Evolutionary conservation across 192 early-diverging fungal species (phyloP).

Genomic region (Gonapodya sp.): DNA sequence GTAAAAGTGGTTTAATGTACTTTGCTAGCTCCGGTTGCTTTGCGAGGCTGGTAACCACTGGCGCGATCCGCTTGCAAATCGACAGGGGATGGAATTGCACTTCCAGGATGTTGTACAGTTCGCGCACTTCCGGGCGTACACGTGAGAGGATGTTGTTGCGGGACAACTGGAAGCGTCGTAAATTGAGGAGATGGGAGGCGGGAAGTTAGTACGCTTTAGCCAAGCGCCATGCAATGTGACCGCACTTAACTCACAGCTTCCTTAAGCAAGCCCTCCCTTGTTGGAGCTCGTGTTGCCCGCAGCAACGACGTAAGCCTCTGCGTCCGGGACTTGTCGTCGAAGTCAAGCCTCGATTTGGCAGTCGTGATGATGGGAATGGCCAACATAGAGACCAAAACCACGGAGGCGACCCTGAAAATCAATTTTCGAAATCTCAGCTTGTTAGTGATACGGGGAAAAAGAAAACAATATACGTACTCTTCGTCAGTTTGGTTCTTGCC

Average conservation of each 20-base stretch:
- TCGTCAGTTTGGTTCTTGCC: slow-evolving; percentile 74
- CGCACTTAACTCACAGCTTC: slow-evolving; percentile 45
- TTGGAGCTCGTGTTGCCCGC: slow-evolving; percentile 71
- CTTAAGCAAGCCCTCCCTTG: slow-evolving; percentile 80
- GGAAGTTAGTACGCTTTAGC: not conserved
- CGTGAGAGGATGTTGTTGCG: slow-evolving; percentile 68
- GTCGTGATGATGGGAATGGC: slow-evolving; percentile 93
- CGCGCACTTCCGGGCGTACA: slow-evolving; percentile 79
- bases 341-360: slow-evolving; percentile 58
- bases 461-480: slow-evolving; percentile 39
- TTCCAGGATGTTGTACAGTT: slow-evolving; percentile 92
- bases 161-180: slow-evolving; percentile 34
- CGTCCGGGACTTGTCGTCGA: slow-evolving; percentile 64
- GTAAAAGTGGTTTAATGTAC: slow-evolving; percentile 89
- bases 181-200: not conserved
- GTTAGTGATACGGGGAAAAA: not conserved
- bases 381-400: slow-evolving; percentile 87
- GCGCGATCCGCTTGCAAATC: slow-evolving; percentile 93
- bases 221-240: not conserved
- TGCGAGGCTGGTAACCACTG: slow-evolving; percentile 57
- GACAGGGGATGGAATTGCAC: slow-evolving; percentile 98
- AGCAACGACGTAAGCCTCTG: slow-evolving; percentile 79
- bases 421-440: slow-evolving; percentile 2
- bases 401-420: slow-evolving; percentile 73
- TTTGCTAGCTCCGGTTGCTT: slow-evolving; percentile 67